Percentiles rank a stretch among this genome's conserved stretches.
phyloP scores from a whole-genome alignment of 164 flowering plant genomes.

The Stephania yunnanensis region DNA sequence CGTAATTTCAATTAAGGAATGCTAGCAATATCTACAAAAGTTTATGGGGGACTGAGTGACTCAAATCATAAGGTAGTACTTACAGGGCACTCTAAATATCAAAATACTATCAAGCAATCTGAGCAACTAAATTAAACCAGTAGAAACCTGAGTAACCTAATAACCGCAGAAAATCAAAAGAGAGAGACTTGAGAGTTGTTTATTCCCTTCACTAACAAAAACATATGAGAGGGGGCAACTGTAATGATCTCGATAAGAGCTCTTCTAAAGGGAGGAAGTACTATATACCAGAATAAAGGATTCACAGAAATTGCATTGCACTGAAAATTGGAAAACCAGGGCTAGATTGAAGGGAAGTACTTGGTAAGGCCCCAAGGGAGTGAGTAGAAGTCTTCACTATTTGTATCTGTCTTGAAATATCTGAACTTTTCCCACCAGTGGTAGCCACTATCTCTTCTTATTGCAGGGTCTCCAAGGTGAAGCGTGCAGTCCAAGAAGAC shows the following conservation, averaged over 20 bases:
- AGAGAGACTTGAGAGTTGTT: neutral
- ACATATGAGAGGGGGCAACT: neutral
- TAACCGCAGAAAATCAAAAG: neutral
- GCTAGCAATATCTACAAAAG: neutral
- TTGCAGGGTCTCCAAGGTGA: slow-evolving; percentile 29
- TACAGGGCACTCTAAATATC: neutral
- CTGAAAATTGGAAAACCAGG: neutral
- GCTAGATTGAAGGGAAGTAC: slow-evolving; percentile 71
- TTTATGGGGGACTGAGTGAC: neutral
- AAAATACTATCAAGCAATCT: neutral
- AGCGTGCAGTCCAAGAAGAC: slow-evolving; percentile 65
- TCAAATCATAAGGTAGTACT: neutral
- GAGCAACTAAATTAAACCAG: neutral
- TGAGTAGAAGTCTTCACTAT: slow-evolving; percentile 81
- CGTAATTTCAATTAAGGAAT: neutral
- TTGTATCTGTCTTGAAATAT: slow-evolving; percentile 42
- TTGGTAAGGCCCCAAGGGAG: slow-evolving; percentile 74
- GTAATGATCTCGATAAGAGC: neutral
- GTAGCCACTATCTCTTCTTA: slow-evolving; percentile 67
- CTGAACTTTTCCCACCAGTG: slow-evolving; percentile 91
- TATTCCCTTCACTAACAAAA: neutral
- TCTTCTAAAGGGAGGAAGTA: neutral
- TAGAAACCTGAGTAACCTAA: neutral
- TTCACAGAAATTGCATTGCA: neutral
- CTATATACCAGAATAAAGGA: neutral